Evolutionary conservation across 2,329 filamentous ascomycete species (phyloP), one percentile per base, ranked within the genome.

Genomic region (Ustulina deusta): DNA sequence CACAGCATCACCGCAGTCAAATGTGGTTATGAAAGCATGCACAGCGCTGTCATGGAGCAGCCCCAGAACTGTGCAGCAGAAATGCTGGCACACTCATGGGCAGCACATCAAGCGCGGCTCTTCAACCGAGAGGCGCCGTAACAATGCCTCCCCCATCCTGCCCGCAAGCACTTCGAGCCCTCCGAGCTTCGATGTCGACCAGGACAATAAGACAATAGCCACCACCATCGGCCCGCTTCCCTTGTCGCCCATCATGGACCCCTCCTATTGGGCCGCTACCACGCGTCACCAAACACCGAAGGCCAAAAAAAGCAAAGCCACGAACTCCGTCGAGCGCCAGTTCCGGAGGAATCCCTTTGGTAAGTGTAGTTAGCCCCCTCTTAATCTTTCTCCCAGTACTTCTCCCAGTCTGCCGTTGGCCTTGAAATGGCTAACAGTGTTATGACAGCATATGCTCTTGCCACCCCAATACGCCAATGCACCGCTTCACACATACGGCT

Each of bases 331-430:
- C 66, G 87, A 90, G 74, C 83, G 81, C 64, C 85, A 87, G 66
- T 79, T 93, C 1, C 81, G 80, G 34, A 83, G 83, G 42, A 94
- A 92, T 71, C 83, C 89, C 2, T 93, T 87, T 72, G 91, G 90
- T 91, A 80, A 34, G 80, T 69, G 15, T 29, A 40, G 36, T 34
- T 6, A 61, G 40, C 10, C 48, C 25, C 22, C 25, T 0, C 42
- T 3, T 11, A 11, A 46, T 17, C 29, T 22, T 36, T 3, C 46
- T 15, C 25, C 25, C 11, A 17, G 6, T n/a, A 32, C 17, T 6
- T 15, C 9, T 15, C 13, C 40, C 25, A 1, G n/a, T 42, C 29
- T 10, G 32, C 63, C 10, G 15, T 32, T 10, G 57, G 46, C 61
- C 25, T 44, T 61, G 5, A 63, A 36, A 36, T 49, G 40, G 46